Conservation (phyloP, 2,329 filamentous ascomycete genomes). For the Stylonectria norvegica region DNA sequence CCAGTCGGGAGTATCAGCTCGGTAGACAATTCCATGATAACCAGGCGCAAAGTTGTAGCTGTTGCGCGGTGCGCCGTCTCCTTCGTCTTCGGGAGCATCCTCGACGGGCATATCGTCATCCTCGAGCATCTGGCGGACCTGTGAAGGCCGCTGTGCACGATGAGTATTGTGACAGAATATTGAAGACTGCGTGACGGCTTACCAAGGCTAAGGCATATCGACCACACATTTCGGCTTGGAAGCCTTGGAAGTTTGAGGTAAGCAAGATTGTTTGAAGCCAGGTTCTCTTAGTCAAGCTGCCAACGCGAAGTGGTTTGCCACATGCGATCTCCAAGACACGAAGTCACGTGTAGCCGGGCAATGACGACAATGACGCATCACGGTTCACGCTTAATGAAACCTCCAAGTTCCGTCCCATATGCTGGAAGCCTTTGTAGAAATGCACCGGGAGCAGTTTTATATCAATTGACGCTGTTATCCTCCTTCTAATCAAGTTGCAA, state of each 20-base stretch:
- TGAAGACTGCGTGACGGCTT: slow-evolving; percentile 7
- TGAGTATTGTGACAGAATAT: slow-evolving; percentile 1
- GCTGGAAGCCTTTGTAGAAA: no score
- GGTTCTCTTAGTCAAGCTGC: background rate
- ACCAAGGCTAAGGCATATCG: slow-evolving; percentile 36
- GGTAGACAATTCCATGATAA: slow-evolving; percentile 79
- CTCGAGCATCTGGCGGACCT: slow-evolving; percentile 70
- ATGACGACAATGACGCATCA: background rate
- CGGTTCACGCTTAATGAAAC: no score
- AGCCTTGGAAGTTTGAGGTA: background rate
- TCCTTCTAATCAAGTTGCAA: no score
- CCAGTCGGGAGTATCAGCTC: slow-evolving; percentile 65
- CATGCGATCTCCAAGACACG: background rate
- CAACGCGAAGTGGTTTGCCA: background rate
- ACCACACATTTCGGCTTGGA: slow-evolving; percentile 32
- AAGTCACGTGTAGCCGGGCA: background rate
- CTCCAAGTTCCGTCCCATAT: no score
- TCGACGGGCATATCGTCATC: slow-evolving; percentile 71
- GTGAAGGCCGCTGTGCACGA: slow-evolving; percentile 64
- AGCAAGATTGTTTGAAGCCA: background rate
- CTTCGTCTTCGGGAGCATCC: slow-evolving; percentile 69
- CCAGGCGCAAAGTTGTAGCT: slow-evolving; percentile 93
- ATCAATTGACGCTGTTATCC: no score
- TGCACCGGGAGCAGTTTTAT: no score
- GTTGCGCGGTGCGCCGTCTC: slow-evolving; percentile 58